A percentile compares a stretch with the other conserved stretches of the same genome.
phyloP scores from a whole-genome alignment of 2,329 filamentous ascomycete species.

The Fusarium sp. region DNA sequence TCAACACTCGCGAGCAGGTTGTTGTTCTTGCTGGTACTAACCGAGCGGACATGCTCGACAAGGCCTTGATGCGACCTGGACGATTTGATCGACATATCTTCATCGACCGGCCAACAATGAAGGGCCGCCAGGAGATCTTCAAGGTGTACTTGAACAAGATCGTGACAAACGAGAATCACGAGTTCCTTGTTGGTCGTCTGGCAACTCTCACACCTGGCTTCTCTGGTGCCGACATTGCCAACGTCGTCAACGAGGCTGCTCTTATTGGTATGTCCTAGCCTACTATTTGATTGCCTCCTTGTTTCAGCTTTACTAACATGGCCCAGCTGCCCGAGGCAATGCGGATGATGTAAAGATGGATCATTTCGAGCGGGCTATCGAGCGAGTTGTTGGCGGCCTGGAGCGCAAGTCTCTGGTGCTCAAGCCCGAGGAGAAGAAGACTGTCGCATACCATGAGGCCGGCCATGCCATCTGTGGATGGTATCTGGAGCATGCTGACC shows the following conservation, averaged over 20 bases:
- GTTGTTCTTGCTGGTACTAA: constrained; percentile 98
- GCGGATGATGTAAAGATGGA: constrained; percentile 85
- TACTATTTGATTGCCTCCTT: constrained; percentile 44
- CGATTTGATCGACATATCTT: constrained; percentile 97
- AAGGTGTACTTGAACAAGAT: constrained; percentile 94
- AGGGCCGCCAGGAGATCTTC: constrained; percentile 96
- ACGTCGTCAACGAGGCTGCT: constrained; percentile 97
- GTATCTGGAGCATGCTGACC: constrained; percentile 97
- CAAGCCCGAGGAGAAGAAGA: constrained; percentile 92
- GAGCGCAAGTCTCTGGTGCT: constrained; percentile 98
- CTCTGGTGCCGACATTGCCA: constrained; percentile 97
- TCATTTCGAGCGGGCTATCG: constrained; percentile 97
- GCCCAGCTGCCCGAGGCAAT: constrained; percentile 80
- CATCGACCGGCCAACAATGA: constrained; percentile 96
- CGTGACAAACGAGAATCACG: constrained; percentile 88
- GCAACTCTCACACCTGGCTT: constrained; percentile 95
- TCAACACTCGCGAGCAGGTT: constrained; percentile 96
- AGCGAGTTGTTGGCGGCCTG: constrained; percentile 94
- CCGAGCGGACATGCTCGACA: constrained; percentile 91
- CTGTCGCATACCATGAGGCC: constrained; percentile 97
- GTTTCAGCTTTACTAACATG: constrained; percentile 27
- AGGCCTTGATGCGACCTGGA: constrained; percentile 94
- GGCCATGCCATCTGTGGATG: constrained; percentile 98
- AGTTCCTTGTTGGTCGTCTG: constrained; percentile 87
- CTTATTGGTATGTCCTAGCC: constrained; percentile 78